A percentile compares a stretch with the other conserved stretches of the same genome.
Evolutionary conservation across 2,329 filamentous ascomycete species (phyloP).

Genomic region (Penicillium sp.): DNA sequence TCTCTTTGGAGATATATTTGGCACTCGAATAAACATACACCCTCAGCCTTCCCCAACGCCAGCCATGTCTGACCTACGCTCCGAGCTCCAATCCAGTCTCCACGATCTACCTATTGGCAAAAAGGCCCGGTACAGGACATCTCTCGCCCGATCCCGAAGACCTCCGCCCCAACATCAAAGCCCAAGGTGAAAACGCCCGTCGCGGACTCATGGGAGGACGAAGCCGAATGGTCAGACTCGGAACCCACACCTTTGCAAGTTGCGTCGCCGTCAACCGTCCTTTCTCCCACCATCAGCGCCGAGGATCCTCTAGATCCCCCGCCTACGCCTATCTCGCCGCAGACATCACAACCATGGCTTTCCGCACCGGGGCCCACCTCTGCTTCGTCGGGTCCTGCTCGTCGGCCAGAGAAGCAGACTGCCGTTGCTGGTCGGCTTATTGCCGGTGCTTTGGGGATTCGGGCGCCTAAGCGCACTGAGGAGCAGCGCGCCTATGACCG

Average conservation of each 20-base stretch:
- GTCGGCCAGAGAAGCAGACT: conserved; percentile 83
- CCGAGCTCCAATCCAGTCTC: conserved; percentile 32
- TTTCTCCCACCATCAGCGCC: conserved; percentile 26
- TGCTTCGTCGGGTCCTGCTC: conserved; percentile 9
- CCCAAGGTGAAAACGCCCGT: conserved; percentile 39
- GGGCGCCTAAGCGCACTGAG: conserved; percentile 73
- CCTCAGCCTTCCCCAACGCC: background rate
- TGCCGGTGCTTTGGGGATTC: conserved; percentile 76
- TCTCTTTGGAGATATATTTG: background rate
- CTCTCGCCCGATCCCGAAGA: conserved; percentile 17
- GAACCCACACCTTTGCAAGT: conserved; percentile 8
- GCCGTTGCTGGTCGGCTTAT: conserved; percentile 87
- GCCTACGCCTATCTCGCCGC: conserved; percentile 61
- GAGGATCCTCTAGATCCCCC: conserved; percentile 52
- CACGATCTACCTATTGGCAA: conserved; percentile 29
- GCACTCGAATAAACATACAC: background rate
- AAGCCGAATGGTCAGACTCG: conserved; percentile 48
- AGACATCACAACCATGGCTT: conserved; percentile 23
- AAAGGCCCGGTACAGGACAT: conserved; percentile 28
- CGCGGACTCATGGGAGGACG: conserved; percentile 75
- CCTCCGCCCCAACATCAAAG: conserved; percentile 4
- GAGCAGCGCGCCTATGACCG: conserved; percentile 84
- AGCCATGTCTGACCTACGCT: conserved; percentile 21
- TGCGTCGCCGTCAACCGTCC: conserved; percentile 23
- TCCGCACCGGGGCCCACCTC: conserved; percentile 7